Evolutionary conservation across 495 filamentous ascomycete species (phyloP).

Genomic region (Xylona heveae): DNA sequence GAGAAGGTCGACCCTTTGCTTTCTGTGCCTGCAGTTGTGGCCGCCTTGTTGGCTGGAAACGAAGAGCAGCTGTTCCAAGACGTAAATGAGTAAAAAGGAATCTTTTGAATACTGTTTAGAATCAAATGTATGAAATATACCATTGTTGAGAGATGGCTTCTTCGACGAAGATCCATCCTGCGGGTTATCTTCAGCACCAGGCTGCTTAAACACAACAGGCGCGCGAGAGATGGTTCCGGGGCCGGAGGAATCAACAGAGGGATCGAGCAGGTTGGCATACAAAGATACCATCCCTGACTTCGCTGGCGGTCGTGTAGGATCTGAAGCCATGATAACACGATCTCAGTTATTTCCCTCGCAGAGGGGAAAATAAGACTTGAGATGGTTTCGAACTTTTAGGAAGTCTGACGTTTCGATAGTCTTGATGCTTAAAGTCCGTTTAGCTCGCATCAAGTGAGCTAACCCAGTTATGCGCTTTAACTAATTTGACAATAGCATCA

Average conservation of each 20-base stretch:
- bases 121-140: conserved; percentile 28
- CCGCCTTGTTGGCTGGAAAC: conserved; percentile 70
- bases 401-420: no score
- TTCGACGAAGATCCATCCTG: conserved; percentile 38
- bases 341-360: no score
- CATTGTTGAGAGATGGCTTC: conserved; percentile 52
- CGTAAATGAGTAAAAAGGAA: no score
- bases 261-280: conserved; percentile 42
- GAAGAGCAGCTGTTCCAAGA: conserved; percentile 39
- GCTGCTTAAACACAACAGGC: conserved; percentile 55
- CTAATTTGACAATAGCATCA: no score
- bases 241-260: conserved; percentile 22
- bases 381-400: no score
- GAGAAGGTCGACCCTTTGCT: conserved; percentile 35
- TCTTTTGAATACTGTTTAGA: conserved; percentile 8
- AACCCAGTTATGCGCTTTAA: no score
- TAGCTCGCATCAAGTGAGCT: no score
- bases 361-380: no score
- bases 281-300: conserved; percentile 28
- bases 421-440: no score
- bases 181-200: conserved; percentile 20
- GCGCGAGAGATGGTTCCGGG: conserved; percentile 50
- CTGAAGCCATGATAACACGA: conserved; percentile 21
- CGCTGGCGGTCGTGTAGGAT: conserved; percentile 15
- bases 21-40: conserved; percentile 53